These are phyloP conservation scores for Sporisorium scitamineum DNA, from an alignment of 1,284 basidiomycete species.

Conservation along the genomic window DNA sequence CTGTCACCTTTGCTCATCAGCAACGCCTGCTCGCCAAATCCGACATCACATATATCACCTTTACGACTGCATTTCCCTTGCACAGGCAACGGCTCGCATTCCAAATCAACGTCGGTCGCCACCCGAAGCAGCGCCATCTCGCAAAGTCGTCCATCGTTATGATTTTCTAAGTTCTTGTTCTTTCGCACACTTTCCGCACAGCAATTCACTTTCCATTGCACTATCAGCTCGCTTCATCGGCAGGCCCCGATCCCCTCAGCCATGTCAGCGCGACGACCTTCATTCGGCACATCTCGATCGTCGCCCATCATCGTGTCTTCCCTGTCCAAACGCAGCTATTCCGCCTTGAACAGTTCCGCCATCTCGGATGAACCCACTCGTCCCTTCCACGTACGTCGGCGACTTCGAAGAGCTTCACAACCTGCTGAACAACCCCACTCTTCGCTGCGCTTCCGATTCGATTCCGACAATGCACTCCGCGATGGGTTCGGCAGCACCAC, in stretches of 20 bases:
- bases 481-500: slow-evolving; percentile 41
- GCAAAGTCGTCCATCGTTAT: background rate
- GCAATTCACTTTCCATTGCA: background rate
- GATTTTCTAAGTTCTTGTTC: background rate
- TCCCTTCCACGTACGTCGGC: slow-evolving; percentile 35
- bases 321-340: background rate
- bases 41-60: background rate
- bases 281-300: slow-evolving; percentile 32
- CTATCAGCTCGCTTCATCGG: slow-evolving; percentile 1
- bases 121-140: background rate
- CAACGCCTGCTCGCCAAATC: background rate
- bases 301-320: slow-evolving; percentile 27
- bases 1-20: background rate
- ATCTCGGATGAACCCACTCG: slow-evolving; percentile 30
- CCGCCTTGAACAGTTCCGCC: slow-evolving; percentile 5
- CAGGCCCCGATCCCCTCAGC: slow-evolving; percentile 4
- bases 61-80: background rate
- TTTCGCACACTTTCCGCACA: background rate
- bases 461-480: slow-evolving; percentile 15
- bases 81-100: background rate
- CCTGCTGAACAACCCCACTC: slow-evolving; percentile 16
- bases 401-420: slow-evolving; percentile 36
- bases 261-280: slow-evolving; percentile 39
- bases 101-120: background rate
- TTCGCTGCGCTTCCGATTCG: slow-evolving; percentile 22